Base-by-base conservation (phyloP, 192 early-diverging fungal species). In the Dissophora globulifera region DNA sequence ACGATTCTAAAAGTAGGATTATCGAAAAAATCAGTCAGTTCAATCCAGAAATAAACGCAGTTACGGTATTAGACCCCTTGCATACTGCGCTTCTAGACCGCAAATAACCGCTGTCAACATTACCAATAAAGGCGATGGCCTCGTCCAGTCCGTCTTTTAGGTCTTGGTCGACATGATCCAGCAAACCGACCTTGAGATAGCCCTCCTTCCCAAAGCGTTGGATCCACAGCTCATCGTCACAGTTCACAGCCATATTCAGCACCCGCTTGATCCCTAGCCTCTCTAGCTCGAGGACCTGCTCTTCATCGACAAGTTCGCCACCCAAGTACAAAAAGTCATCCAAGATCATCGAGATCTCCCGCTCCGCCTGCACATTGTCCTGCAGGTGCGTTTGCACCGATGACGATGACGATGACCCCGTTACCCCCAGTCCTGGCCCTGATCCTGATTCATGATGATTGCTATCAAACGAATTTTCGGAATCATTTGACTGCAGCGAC, bases 221-320 rank as follows among this genome's bases (percentile, higher is more conserved):
- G 11, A 63, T 45, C 63, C 51, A 64, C 20, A 81, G 80, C 43
- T 63, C 62, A 62, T 88, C 83, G 4, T 83, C 43, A 40, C 91
- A 87, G 65, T 93, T 91, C 38, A 72, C 82, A 3, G 92, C 92
- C 90, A 93, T 88, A 67, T 93, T 93, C 12, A 93, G 72, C 19
- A 93, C 85, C 40, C 91, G 83, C 23, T 84, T 83, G 45, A 93
- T 82, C 11, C 83, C 83, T 13, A 87, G 51, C 20, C 45, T 31
- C 17, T 80, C 38, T 26, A 93, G 61, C 56, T 85, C 81, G n/a
- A 54, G 40, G 10, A 87, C 69, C 11, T 85, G 84, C 27, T 91
- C 87, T 16, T 68, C 79, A 4, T 87, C 89, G 19, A 88, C 69
- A 9, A 85, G 79, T 53, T 91, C 90, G 2, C 86, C 86, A 15